Evolutionary conservation across 2,329 filamentous ascomycete species (phyloP).

Genomic region (Calonectria hawksworthii): DNA sequence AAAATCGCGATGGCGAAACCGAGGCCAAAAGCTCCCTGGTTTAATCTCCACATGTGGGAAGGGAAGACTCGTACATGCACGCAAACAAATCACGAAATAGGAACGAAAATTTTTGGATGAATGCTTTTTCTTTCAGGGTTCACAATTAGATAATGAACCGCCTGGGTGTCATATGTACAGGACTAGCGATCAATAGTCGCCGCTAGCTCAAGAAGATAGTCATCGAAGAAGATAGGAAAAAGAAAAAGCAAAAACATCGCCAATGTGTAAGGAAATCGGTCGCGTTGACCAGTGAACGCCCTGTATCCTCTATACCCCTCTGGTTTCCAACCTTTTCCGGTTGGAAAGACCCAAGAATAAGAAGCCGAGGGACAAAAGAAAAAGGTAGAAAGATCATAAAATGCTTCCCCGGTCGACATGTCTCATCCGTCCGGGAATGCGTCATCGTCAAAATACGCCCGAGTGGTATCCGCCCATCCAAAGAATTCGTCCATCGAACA

Average conservation of each 20-base stretch:
- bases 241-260: constrained; percentile 17
- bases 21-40: not conserved
- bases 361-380: constrained; percentile 37
- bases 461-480: constrained; percentile 40
- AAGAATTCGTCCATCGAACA: constrained; percentile 35
- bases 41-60: not conserved
- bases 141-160: constrained; percentile 26
- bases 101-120: not conserved
- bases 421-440: constrained; percentile 22
- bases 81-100: not conserved
- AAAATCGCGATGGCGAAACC: not conserved
- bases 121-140: constrained; percentile 10
- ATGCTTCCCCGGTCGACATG: constrained; percentile 16
- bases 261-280: constrained; percentile 10
- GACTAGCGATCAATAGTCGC: constrained; percentile 34
- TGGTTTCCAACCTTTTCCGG: not conserved
- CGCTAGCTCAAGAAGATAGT: constrained; percentile 41
- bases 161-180: constrained; percentile 42
- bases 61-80: not conserved
- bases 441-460: constrained; percentile 32
- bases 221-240: constrained; percentile 24
- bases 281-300: constrained; percentile 14
- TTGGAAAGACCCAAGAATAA: constrained; percentile 16
- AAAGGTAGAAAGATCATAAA: constrained; percentile 29
- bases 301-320: constrained; percentile 6